Evolutionary conservation across 1,284 basidiomycete species (phyloP).

Genomic region (Cutaneotrichosporon sp.): DNA sequence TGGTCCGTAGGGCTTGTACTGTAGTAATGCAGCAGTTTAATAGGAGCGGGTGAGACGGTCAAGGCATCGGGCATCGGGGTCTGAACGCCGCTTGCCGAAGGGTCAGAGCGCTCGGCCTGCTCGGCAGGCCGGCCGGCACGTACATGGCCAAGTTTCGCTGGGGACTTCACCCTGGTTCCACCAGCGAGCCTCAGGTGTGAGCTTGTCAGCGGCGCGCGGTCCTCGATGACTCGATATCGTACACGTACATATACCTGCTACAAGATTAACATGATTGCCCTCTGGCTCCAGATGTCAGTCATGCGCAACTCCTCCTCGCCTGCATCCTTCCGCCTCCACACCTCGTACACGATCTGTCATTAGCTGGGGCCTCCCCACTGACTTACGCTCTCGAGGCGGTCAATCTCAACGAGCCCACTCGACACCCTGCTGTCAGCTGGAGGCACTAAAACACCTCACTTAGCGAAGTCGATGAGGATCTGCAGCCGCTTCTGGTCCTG

Average conservation of each 20-base stretch:
- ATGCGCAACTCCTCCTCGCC: conserved; percentile 18
- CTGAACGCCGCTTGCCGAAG: too few species aligned
- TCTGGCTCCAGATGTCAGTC: conserved; percentile 16
- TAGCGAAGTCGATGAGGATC: conserved; percentile 21
- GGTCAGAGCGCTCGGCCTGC: too few species aligned
- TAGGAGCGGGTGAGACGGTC: neutral
- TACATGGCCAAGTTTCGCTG: too few species aligned
- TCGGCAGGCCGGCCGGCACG: too few species aligned
- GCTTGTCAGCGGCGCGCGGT: too few species aligned
- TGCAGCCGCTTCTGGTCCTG: conserved; percentile 18
- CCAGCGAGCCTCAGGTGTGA: too few species aligned
- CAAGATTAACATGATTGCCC: conserved; percentile 17
- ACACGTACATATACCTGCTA: conserved; percentile 5
- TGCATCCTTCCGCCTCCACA: conserved; percentile 13
- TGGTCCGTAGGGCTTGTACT: neutral
- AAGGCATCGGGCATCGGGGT: too few species aligned
- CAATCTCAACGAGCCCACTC: conserved; percentile 15
- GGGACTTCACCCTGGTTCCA: too few species aligned
- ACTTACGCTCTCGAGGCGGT: conserved; percentile 17
- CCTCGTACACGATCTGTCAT: conserved; percentile 22
- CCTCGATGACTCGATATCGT: neutral
- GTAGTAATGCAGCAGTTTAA: neutral
- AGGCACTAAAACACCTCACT: conserved; percentile 6
- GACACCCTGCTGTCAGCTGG: conserved; percentile 12
- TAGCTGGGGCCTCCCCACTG: neutral